Evolutionary conservation across 176 grass and related monocot genomes (phyloP).

Genomic region (Rhipidocladum racemiflorum): DNA sequence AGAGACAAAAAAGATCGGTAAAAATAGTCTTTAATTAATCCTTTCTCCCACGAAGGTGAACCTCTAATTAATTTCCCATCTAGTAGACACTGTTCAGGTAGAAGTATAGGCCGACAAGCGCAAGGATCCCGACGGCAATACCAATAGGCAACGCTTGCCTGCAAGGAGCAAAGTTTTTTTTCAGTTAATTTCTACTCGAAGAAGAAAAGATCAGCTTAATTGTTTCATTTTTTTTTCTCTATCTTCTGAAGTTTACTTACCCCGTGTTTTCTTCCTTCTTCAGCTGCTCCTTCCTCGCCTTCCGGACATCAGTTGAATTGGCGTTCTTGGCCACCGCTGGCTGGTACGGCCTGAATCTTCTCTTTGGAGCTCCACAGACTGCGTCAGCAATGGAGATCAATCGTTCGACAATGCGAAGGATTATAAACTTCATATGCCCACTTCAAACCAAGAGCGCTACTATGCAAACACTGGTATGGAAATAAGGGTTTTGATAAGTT

Average conservation of each 20-base stretch:
- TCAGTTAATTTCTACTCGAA: not conserved
- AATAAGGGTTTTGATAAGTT: too few relatives aligned
- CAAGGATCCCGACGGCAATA: constrained; percentile 47
- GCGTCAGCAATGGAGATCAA: constrained; percentile 3
- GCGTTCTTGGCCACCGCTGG: constrained; percentile 62
- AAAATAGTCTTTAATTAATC: not conserved
- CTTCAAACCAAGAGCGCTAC: not conserved
- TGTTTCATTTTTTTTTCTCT: not conserved
- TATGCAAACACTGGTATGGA: not conserved
- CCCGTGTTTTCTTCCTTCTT: constrained; percentile 71
- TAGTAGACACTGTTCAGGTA: constrained; percentile 81
- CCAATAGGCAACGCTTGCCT: constrained; percentile 77
- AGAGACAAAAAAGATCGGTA: not conserved
- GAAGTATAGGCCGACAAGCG: constrained; percentile 59
- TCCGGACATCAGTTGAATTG: constrained; percentile 51
- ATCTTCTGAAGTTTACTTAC: constrained; percentile 36
- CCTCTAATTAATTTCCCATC: not conserved
- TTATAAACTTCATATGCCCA: not conserved
- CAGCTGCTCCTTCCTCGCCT: constrained; percentile 84
- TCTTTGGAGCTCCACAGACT: constrained; percentile 94
- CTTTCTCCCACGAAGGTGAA: not conserved
- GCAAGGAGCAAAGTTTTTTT: not conserved
- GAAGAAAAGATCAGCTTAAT: not conserved
- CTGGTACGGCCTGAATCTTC: constrained; percentile 69
- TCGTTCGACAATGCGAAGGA: not conserved